Percentiles rank a stretch among this genome's conserved stretches.
phyloP scores from a whole-genome alignment of 495 filamentous ascomycete species.

The Aspergillus sclerotioniger region DNA sequence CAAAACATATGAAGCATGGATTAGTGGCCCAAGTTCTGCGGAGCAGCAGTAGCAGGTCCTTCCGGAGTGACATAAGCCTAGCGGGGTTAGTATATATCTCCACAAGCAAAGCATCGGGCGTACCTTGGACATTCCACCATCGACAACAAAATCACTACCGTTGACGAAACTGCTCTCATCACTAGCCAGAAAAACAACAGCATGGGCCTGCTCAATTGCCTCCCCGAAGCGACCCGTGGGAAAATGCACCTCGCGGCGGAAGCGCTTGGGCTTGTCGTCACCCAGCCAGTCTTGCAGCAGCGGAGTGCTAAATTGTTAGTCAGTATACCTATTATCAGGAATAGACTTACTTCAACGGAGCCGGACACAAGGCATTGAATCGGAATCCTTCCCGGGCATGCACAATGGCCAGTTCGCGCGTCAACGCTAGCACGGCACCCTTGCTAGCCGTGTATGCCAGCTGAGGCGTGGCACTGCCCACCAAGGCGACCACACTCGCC shows the following conservation, averaged over 20 bases:
- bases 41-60: conserved; percentile 68
- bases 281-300: conserved; percentile 96
- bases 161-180: conserved; percentile 96
- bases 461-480: conserved; percentile 90
- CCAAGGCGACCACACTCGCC: conserved; percentile 86
- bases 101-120: no score
- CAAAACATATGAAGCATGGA: not conserved
- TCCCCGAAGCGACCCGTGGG: conserved; percentile 91
- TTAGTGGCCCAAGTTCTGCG: conserved; percentile 58
- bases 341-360: conserved; percentile 59
- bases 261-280: conserved; percentile 79
- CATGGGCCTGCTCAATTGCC: conserved; percentile 91
- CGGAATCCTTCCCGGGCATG: conserved; percentile 77
- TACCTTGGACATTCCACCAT: conserved; percentile 86
- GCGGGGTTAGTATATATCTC: no score
- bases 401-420: conserved; percentile 77
- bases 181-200: conserved; percentile 91
- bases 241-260: conserved; percentile 90
- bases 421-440: conserved; percentile 87
- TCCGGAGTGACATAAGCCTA: conserved; percentile 86
- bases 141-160: conserved; percentile 90
- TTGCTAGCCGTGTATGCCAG: conserved; percentile 96
- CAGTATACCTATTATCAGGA: no score
- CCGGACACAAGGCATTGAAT: conserved; percentile 91
- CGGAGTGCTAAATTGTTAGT: conserved; percentile 50